Base-by-base conservation (phyloP, 495 filamentous ascomycete species). In the Tuber calosporum region DNA sequence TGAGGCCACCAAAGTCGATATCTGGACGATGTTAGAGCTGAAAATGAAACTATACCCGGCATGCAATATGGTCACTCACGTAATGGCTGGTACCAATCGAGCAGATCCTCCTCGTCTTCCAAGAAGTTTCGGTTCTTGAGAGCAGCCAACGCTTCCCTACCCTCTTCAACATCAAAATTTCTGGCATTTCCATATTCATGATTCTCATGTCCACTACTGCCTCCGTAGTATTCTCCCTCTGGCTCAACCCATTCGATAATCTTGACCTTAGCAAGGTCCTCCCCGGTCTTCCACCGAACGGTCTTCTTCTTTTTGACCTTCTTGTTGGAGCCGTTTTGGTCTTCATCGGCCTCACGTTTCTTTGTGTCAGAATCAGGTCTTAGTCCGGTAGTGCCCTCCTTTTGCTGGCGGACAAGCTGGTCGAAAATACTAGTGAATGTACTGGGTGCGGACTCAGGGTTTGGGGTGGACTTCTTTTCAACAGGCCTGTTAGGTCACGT, bases 261-360 rank as follows among this genome's bases (percentile, higher is more conserved):
- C 69, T 81, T 80, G 48, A 82, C 71, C n/a, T 79, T 74, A 30
- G 77, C 77, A 13, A 82, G 72, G 4, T 81, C 80, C 69, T 79
- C 77, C 38, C 80, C 80, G 4, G 80, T 81, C 72, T 82, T 82
- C 80, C 80, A 82, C 30, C 75, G 77, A 11, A 82, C 80, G 19
- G 80, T 75, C 75, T 82, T 82, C 73, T 82, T 82, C 71, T 81
- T 82, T 72, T 79, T 82, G 34, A 72, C 72, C 62, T 82, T 82
- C 75, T 82, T 82, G 30, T 81, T 81, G 26, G 76, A 75, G 41
- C 76, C 76, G 34, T 75, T 48, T 38, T 80, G 74, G 37, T 82
- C 80, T 34, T 80, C 79, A 39, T 78, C 78, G 15, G 77, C 70
- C 39, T 78, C 72, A 70, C 76, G 76, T 38, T 78, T 78, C 71